phyloP scores from a whole-genome alignment of 1,284 basidiomycete species.

The Marasmius fiardii region DNA sequence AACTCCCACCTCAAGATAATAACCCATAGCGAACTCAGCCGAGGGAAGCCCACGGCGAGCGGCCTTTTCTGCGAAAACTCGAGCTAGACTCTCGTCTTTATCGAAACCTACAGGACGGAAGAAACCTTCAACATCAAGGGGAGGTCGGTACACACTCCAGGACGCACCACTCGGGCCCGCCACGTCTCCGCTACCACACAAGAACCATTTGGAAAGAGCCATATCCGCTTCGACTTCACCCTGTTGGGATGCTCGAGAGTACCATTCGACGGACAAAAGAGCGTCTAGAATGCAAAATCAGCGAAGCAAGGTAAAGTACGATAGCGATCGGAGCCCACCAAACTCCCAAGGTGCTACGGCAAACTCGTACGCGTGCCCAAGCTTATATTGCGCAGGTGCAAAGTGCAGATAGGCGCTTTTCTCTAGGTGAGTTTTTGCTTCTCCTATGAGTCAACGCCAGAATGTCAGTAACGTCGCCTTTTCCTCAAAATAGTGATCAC shows the following conservation, averaged over 20 bases:
- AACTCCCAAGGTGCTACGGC: conserved; percentile 84
- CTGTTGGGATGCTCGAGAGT: conserved; percentile 80
- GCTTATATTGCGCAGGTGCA: conserved; percentile 89
- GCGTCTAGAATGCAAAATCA: neutral
- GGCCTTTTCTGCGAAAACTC: conserved; percentile 91
- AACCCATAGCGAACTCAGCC: conserved; percentile 94
- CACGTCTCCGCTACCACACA: conserved; percentile 69
- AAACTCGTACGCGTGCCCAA: conserved; percentile 91
- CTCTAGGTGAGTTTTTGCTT: conserved; percentile 62
- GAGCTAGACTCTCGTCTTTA: conserved; percentile 86
- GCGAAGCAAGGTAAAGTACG: neutral
- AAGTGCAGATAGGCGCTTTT: conserved; percentile 86
- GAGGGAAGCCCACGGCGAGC: conserved; percentile 76
- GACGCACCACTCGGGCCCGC: conserved; percentile 36
- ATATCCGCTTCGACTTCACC: conserved; percentile 93
- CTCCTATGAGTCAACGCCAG: conserved; percentile 20
- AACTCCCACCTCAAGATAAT: conserved; percentile 84
- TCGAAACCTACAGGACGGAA: conserved; percentile 54
- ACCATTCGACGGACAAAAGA: conserved; percentile 85
- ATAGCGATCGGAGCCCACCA: conserved; percentile 63
- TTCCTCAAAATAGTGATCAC: conserved; percentile 43
- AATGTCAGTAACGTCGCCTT: neutral
- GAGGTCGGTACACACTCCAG: no score
- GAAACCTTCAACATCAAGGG: conserved; percentile 52
- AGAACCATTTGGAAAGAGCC: conserved; percentile 94